A percentile compares a stretch with the other conserved stretches of the same genome.
Evolutionary conservation across 2,329 filamentous ascomycete genomes (phyloP).

Genomic region (Sphaerostilbella broomeana): DNA sequence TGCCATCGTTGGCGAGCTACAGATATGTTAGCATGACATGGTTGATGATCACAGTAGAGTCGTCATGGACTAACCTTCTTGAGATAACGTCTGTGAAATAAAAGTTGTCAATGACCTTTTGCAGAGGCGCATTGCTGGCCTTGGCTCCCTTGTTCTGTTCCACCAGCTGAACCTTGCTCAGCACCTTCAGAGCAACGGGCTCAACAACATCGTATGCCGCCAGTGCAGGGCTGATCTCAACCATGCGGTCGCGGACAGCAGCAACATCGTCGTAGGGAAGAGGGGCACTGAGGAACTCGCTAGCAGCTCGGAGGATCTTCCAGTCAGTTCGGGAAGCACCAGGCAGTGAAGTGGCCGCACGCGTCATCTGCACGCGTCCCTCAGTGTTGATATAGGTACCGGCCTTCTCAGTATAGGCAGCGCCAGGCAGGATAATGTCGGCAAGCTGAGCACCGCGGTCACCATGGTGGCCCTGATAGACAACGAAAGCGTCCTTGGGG

Average conservation of each 20-base stretch:
- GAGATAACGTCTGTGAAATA: constrained; percentile 98
- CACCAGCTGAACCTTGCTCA: constrained; percentile 91
- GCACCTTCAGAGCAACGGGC: constrained; percentile 61
- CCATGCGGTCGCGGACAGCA: constrained; percentile 84
- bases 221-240: constrained; percentile 86
- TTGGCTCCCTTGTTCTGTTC: constrained; percentile 91
- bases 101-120: constrained; percentile 88
- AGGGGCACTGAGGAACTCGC: constrained; percentile 81
- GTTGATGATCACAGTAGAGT: background rate
- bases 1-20: constrained; percentile 94
- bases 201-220: constrained; percentile 88
- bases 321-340: constrained; percentile 92
- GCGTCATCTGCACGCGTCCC: constrained; percentile 88
- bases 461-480: constrained; percentile 98
- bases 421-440: constrained; percentile 87
- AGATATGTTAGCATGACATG: constrained; percentile 18
- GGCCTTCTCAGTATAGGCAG: constrained; percentile 94
- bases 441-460: constrained; percentile 89
- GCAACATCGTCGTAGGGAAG: constrained; percentile 93
- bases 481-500: constrained; percentile 89
- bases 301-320: constrained; percentile 94
- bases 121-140: constrained; percentile 64
- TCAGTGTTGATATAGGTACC: constrained; percentile 98
- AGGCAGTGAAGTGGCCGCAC: constrained; percentile 79
- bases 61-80: constrained; percentile 62